These are phyloP conservation scores for Starmerella apicola DNA, from an alignment of 805 yeast genomes.

Conservation along the genomic window DNA sequence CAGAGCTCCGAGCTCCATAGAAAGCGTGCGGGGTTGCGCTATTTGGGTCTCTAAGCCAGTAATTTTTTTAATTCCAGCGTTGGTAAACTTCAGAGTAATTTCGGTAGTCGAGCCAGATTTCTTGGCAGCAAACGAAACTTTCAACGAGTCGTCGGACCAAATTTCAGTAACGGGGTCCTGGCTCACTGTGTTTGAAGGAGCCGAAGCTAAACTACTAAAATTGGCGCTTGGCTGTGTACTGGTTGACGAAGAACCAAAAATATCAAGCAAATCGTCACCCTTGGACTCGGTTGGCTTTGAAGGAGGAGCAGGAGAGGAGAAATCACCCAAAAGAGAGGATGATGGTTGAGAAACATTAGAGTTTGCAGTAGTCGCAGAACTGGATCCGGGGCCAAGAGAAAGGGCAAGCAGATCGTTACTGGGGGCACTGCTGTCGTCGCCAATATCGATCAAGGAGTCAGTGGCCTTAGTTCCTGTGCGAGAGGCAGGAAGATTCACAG, in stretches of 20 bases:
- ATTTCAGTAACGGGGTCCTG: background rate
- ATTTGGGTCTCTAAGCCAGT: slow-evolving; percentile 45
- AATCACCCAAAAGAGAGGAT: background rate
- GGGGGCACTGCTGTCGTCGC: slow-evolving; percentile 35
- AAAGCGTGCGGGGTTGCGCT: slow-evolving; percentile 58
- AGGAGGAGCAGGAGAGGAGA: background rate
- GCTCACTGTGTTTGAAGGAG: too few species aligned
- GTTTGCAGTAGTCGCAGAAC: too few species aligned
- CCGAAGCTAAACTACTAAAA: slow-evolving; percentile 2
- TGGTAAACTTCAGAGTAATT: slow-evolving; percentile 42
- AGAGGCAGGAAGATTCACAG: slow-evolving; percentile 35
- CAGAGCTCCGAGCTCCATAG: slow-evolving; percentile 50
- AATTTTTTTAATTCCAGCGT: slow-evolving; percentile 35
- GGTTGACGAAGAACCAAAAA: background rate
- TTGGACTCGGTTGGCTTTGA: background rate
- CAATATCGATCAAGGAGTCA: slow-evolving; percentile 59
- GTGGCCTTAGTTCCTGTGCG: slow-evolving; percentile 1
- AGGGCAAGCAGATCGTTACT: slow-evolving; percentile 50
- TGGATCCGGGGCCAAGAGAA: slow-evolving; percentile 37
- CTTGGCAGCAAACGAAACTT: slow-evolving; percentile 37
- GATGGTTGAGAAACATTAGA: slow-evolving; percentile 19
- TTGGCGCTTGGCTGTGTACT: background rate
- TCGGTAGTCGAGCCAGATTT: slow-evolving; percentile 29
- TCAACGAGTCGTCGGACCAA: slow-evolving; percentile 30
- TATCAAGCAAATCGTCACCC: background rate